Conservation (phyloP, 208 protist species). For the Endotrypanum monterogeii region DNA sequence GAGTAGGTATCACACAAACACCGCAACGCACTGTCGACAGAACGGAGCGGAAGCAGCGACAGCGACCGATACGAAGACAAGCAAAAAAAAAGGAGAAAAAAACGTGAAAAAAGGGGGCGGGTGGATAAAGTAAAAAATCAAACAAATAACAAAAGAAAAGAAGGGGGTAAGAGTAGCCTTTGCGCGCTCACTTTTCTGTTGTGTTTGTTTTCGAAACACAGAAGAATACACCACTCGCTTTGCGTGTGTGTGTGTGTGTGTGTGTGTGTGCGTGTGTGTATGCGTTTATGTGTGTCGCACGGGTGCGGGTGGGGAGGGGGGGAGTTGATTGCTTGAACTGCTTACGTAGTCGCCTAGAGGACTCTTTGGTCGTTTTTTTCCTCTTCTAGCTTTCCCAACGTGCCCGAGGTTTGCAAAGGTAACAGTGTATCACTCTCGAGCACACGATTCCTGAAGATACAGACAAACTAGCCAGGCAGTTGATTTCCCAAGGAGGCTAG, state of each 20-base stretch:
- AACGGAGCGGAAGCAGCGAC: background rate
- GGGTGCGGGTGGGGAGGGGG: no score
- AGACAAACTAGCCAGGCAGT: no score
- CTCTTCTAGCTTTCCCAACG: background rate
- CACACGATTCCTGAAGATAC: background rate
- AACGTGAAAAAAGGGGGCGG: background rate
- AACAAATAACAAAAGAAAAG: conserved; percentile 1
- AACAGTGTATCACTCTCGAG: background rate
- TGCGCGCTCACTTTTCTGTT: background rate
- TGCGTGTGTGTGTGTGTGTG: background rate
- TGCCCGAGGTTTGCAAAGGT: background rate
- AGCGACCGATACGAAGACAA: background rate
- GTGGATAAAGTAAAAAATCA: background rate
- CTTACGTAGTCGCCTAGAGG: background rate
- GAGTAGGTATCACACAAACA: conserved; percentile 1
- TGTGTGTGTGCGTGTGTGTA: background rate
- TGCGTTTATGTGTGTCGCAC: no score
- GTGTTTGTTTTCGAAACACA: background rate
- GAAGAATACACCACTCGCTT: background rate
- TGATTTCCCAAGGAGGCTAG: no score
- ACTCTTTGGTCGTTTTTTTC: background rate
- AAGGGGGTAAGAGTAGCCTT: background rate
- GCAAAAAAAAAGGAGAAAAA: background rate
- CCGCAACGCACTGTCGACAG: background rate
- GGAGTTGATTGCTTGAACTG: background rate